Base-by-base conservation (phyloP, 768 basidiomycete genomes). In the Myochromella boudieri region DNA sequence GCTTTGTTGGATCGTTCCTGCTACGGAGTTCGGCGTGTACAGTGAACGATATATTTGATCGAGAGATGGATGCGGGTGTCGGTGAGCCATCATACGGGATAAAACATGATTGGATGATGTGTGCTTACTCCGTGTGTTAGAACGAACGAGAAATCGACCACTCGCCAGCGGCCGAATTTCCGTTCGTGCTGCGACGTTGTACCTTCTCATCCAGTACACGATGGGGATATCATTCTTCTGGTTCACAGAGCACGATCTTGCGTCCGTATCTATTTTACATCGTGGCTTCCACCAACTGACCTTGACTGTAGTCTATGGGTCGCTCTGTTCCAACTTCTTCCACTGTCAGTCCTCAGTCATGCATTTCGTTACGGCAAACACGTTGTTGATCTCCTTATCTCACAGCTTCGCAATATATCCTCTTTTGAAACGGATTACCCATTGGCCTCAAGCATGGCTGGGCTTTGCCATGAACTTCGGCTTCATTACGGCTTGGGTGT, bases 361-460 rank as follows among this genome's bases (percentile, higher is more conserved):
- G 7, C 33, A n/a, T 6, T 34, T 34, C 5, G 14, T 34, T n/a
- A n/a, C n/a, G n/a, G 7, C 6, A 14, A 34, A 12, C n/a, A 34
- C 6, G n/a, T 27, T 29, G 12, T 29, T 46, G 21, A 44, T n/a
- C 8, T 18, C 40, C 26, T 15, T 4, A 25, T 21, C 0, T 37
- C 12, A 6, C 24, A 34, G 71, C 28, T 70, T 71, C 49, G 65
- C 67, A 6, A 59, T 76, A 40, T 79, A 77, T 57, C 81, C 81
- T 10, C 65, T 82, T 6, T 64, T 81, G 42, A 83, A 83, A 54
- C 69, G 80, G 6, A 60, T 74, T 29, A 82, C 80, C 0, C 63
- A 80, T 51, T 83, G 80, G 80, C 81, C 81, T 0, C 81, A 83
- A 54, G 78, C 78, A 0, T 81, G 77, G 78, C 72, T 83, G 1